Conservation (phyloP, 169 alveolate genomes). For the Plasmodium malariae region DNA sequence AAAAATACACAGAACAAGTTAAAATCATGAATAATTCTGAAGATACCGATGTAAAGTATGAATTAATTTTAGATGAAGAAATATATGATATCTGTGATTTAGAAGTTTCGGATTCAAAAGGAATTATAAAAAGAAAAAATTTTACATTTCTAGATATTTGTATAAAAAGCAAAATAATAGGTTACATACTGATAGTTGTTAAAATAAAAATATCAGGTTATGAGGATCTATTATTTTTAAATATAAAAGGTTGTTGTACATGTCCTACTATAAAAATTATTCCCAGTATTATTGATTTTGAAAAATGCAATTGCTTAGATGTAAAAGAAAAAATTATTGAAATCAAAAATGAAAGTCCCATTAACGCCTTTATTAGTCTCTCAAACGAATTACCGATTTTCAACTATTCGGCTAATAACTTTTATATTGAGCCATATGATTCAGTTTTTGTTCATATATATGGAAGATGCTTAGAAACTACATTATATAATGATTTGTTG, state of each 20-base stretch:
- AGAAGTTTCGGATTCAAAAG: constrained; percentile 18
- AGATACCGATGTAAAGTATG: constrained; percentile 49
- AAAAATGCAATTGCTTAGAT: constrained; percentile 68
- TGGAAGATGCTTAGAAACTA: constrained; percentile 58
- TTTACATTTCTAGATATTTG: constrained; percentile 21
- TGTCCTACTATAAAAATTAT: constrained; percentile 68
- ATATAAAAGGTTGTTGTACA: constrained; percentile 53
- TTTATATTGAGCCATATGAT: constrained; percentile 28
- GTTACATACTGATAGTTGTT: constrained; percentile 54
- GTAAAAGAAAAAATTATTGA: constrained; percentile 49
- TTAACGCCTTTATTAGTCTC: constrained; percentile 54
- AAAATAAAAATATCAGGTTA: constrained; percentile 58
- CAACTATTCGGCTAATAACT: constrained; percentile 40
- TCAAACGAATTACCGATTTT: constrained; percentile 40
- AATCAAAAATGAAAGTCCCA: constrained; percentile 76
- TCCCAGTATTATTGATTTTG: constrained; percentile 65
- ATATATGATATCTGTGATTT: constrained; percentile 29
- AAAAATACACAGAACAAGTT: constrained; percentile 44
- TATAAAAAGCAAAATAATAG: constrained; percentile 55
- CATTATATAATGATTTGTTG: constrained; percentile 20
- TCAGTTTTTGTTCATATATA: constrained; percentile 25
- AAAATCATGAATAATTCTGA: constrained; percentile 43
- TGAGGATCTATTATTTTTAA: constrained; percentile 55
- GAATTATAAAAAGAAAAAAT: constrained; percentile 33
- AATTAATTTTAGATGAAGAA: constrained; percentile 44